Conservation (phyloP, 352 stramenopile species). For the Pythium utonaiense region DNA sequence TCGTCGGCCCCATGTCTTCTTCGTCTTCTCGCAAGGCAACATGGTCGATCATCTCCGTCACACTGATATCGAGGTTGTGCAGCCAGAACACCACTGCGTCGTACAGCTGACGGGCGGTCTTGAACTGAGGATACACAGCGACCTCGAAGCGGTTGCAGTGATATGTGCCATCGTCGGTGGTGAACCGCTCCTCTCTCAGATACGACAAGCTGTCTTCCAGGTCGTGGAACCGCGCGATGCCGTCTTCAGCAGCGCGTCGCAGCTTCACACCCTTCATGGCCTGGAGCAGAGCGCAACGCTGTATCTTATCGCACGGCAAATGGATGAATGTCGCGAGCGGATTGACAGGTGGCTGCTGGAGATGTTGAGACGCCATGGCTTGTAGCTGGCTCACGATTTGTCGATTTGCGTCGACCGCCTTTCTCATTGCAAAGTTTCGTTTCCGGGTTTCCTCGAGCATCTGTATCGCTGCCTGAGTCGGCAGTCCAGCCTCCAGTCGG, state of each 20-base stretch:
- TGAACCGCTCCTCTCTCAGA: background rate
- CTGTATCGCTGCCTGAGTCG: background rate
- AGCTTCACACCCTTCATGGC: background rate
- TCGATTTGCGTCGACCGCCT: slow-evolving; percentile 1
- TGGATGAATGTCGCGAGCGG: background rate
- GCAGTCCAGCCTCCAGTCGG: background rate
- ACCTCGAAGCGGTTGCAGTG: slow-evolving; percentile 27
- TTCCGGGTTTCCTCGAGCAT: background rate
- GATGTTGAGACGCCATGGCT: background rate
- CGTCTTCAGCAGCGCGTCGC: background rate
- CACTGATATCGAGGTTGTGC: slow-evolving; percentile 45
- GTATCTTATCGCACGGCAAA: background rate
- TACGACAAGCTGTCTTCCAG: background rate
- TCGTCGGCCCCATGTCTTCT: background rate
- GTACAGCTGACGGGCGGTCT: slow-evolving; percentile 40
- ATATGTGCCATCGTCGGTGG: background rate
- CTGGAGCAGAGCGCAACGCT: background rate
- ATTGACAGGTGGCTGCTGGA: background rate
- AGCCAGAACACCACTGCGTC: slow-evolving; percentile 38
- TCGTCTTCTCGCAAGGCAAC: slow-evolving; percentile 33
- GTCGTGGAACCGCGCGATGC: background rate
- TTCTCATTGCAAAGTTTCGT: background rate
- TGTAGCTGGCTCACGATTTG: background rate
- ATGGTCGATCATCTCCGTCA: slow-evolving; percentile 39
- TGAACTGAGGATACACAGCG: slow-evolving; percentile 30